Evolutionary conservation across 2,329 filamentous ascomycete species (phyloP).

Genomic region (Fusarium sacchari): DNA sequence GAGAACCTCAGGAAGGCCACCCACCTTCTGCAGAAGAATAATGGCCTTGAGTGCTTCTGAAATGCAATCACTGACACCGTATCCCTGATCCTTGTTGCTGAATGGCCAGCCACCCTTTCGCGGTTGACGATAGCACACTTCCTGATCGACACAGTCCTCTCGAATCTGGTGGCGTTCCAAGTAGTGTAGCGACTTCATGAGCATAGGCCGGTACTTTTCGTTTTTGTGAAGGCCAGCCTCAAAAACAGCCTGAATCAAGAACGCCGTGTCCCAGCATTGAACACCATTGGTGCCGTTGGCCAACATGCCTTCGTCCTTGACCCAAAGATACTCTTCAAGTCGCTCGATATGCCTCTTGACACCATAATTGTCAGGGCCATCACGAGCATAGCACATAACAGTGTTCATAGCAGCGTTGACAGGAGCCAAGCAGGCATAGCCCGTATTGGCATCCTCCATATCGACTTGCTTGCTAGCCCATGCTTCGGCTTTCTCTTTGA

Average conservation of each 20-base stretch:
- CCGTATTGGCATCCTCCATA: slow-evolving; percentile 93
- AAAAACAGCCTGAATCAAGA: slow-evolving; percentile 83
- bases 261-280: slow-evolving; percentile 95
- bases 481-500: slow-evolving; percentile 78
- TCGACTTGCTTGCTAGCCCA: slow-evolving; percentile 86
- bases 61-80: slow-evolving; percentile 94
- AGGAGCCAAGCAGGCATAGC: slow-evolving; percentile 85
- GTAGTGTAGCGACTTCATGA: slow-evolving; percentile 83
- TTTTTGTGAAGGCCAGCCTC: slow-evolving; percentile 83
- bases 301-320: slow-evolving; percentile 92
- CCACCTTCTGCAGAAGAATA: slow-evolving; percentile 82
- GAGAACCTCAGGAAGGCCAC: slow-evolving; percentile 78
- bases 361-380: slow-evolving; percentile 78
- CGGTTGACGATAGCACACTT: slow-evolving; percentile 86
- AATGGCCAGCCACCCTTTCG: slow-evolving; percentile 97
- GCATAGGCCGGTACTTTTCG: slow-evolving; percentile 82
- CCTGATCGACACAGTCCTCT: slow-evolving; percentile 81
- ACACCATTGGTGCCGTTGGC: slow-evolving; percentile 98
- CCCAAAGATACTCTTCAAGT: slow-evolving; percentile 87
- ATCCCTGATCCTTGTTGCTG: slow-evolving; percentile 91
- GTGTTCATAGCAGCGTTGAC: slow-evolving; percentile 93
- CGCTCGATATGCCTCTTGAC: slow-evolving; percentile 83
- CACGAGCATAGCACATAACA: slow-evolving; percentile 84
- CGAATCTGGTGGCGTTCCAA: slow-evolving; percentile 92
- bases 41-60: slow-evolving; percentile 90